A percentile compares a stretch with the other conserved stretches of the same genome.
phyloP scores from a whole-genome alignment of 1,284 basidiomycete genomes.

The Cystobasidium slooffiae region DNA sequence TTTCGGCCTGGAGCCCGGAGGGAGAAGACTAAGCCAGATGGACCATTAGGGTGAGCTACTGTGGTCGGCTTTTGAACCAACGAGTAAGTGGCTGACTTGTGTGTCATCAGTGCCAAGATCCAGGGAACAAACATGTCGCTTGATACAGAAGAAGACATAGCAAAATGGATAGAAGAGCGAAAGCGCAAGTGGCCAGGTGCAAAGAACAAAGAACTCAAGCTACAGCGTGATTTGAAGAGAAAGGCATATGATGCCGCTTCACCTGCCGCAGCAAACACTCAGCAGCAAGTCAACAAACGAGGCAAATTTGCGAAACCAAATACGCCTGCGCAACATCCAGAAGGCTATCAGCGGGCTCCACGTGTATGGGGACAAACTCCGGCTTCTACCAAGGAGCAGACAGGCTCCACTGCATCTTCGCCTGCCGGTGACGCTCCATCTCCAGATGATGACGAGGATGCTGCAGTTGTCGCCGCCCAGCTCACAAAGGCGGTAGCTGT shows the following conservation, averaged over 20 bases:
- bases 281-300: background rate
- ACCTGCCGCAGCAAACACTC: constrained; percentile 7
- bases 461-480: background rate
- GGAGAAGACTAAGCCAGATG: constrained; percentile 61
- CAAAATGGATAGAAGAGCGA: constrained; percentile 83
- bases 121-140: constrained; percentile 77
- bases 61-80: background rate
- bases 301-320: background rate
- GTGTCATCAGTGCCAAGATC: constrained; percentile 61
- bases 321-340: background rate
- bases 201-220: constrained; percentile 71
- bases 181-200: constrained; percentile 79
- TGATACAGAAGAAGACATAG: constrained; percentile 78
- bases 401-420: background rate
- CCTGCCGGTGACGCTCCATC: background rate
- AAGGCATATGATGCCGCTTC: constrained; percentile 27
- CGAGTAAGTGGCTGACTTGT: background rate
- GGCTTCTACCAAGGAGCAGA: background rate
- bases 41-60: constrained; percentile 29
- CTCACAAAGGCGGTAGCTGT: background rate
- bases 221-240: constrained; percentile 27
- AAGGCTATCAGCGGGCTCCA: constrained; percentile 22
- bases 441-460: constrained; percentile 7
- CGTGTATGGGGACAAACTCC: constrained; percentile 6
- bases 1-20: constrained; percentile 76